Conservation (phyloP, 2,329 filamentous ascomycete genomes). For the Clarireedia paspali region DNA sequence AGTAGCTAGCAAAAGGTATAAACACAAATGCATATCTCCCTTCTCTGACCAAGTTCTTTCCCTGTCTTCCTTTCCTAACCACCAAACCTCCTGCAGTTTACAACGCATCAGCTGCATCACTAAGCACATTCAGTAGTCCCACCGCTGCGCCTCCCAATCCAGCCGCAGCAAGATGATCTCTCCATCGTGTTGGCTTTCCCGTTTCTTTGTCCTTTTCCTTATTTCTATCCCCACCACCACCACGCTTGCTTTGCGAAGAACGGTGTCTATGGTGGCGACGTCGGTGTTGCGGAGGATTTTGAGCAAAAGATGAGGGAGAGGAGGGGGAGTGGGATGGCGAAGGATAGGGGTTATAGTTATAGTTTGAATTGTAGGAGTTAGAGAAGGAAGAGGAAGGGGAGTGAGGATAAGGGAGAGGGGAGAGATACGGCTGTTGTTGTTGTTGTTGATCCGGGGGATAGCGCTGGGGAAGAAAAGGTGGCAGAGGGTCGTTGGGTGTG, state of each 20-base stretch:
- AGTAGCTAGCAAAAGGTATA: not conserved
- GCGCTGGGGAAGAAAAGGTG: not conserved
- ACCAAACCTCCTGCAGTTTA: not conserved
- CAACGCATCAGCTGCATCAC: slow-evolving; percentile 42
- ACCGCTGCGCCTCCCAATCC: slow-evolving; percentile 54
- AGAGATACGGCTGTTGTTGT: not conserved
- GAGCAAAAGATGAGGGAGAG: too few species aligned
- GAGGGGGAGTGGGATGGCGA: too few species aligned
- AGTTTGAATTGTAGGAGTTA: not conserved
- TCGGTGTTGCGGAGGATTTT: not conserved
- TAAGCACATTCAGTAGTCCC: slow-evolving; percentile 48
- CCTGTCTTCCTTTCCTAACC: not conserved
- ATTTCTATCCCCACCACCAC: slow-evolving; percentile 5
- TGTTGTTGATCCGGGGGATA: slow-evolving; percentile 11
- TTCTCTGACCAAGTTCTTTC: not conserved
- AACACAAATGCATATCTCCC: not conserved
- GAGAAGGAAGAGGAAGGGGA: not conserved
- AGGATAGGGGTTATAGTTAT: not conserved
- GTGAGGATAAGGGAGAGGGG: not conserved
- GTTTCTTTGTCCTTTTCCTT: not conserved
- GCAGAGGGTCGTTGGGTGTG: not conserved
- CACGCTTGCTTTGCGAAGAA: not conserved
- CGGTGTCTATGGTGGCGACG: not conserved
- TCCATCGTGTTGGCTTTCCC: slow-evolving; percentile 28
- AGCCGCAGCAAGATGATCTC: slow-evolving; percentile 48